Percentiles rank a stretch among this genome's conserved stretches.
phyloP scores from a whole-genome alignment of 106 monocot genomes.

The Dioscorea dumetorum region DNA sequence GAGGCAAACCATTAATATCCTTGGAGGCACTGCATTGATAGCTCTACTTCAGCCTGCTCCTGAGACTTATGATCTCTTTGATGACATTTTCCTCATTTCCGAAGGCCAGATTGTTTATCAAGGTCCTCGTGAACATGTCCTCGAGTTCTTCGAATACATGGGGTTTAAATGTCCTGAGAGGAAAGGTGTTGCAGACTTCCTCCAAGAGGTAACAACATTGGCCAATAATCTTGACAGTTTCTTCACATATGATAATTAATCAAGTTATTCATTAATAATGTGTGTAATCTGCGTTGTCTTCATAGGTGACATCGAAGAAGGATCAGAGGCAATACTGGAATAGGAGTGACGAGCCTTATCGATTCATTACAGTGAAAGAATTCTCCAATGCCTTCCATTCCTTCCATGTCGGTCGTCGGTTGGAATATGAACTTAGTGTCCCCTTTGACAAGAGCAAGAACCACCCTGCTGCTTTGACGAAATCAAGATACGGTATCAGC shows the following conservation, averaged over 20 bases:
- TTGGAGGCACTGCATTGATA: conserved; percentile 49
- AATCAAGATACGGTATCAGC: conserved; percentile 41
- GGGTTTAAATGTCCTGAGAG: conserved; percentile 72
- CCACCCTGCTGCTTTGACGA: conserved; percentile 62
- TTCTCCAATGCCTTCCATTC: conserved; percentile 47
- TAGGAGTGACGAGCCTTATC: conserved; percentile 26
- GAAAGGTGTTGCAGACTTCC: conserved; percentile 66
- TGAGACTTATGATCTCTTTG: conserved; percentile 64
- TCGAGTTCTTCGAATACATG: conserved; percentile 56
- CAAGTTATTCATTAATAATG: too few species aligned
- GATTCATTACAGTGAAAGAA: conserved; percentile 45
- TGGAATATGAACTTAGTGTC: conserved; percentile 30
- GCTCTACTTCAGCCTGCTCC: conserved; percentile 70
- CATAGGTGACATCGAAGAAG: conserved; percentile 60
- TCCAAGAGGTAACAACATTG: conserved; percentile 43
- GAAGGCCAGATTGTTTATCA: conserved; percentile 66
- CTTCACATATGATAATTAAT: not conserved
- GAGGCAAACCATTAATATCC: conserved; percentile 55
- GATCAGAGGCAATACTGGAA: conserved; percentile 69
- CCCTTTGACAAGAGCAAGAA: conserved; percentile 51
- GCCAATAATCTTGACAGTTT: not conserved
- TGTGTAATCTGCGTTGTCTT: not conserved
- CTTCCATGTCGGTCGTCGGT: conserved; percentile 34
- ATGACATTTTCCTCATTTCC: conserved; percentile 62
- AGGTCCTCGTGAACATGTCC: conserved; percentile 55